These are phyloP conservation scores for Theileria luwenshuni DNA, from an alignment of 169 alveolate genomes.

Conservation along the genomic window DNA sequence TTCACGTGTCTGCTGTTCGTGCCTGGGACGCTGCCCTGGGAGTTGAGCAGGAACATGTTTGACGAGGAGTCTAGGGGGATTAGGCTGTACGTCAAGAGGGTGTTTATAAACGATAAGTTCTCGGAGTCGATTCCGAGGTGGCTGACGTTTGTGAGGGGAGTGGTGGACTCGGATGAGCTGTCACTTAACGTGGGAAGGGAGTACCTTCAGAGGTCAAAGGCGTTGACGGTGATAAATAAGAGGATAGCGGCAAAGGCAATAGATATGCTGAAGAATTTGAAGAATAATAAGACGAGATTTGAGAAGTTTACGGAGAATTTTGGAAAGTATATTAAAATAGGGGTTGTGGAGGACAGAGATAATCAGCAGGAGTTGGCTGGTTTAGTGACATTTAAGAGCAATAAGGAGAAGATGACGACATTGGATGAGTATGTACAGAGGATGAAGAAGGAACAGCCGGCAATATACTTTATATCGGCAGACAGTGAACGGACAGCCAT, in stretches of 20 bases:
- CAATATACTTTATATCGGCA: slow-evolving; percentile 93
- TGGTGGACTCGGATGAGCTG: slow-evolving; percentile 96
- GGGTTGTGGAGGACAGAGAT: slow-evolving; percentile 95
- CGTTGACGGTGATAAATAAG: slow-evolving; percentile 92
- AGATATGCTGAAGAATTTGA: slow-evolving; percentile 88
- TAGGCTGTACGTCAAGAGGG: slow-evolving; percentile 96
- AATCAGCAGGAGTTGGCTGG: slow-evolving; percentile 93
- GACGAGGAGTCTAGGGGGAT: slow-evolving; percentile 94
- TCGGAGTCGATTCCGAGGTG: slow-evolving; percentile 93
- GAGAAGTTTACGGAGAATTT: slow-evolving; percentile 89
- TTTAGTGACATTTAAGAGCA: slow-evolving; percentile 87
- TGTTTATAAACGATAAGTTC: slow-evolving; percentile 95
- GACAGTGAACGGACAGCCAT: slow-evolving; percentile 87
- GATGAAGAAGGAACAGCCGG: slow-evolving; percentile 90
- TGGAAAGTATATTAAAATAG: slow-evolving; percentile 91
- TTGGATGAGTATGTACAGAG: slow-evolving; percentile 91
- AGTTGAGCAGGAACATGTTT: slow-evolving; percentile 84
- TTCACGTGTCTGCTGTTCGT: slow-evolving; percentile 93
- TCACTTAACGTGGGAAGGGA: slow-evolving; percentile 98
- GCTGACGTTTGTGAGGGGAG: slow-evolving; percentile 96
- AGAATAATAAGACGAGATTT: slow-evolving; percentile 84
- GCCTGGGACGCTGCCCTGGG: slow-evolving; percentile 91
- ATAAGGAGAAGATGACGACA: slow-evolving; percentile 79
- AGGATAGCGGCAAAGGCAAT: slow-evolving; percentile 91
- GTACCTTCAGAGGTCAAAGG: slow-evolving; percentile 91